Percentiles rank a stretch among this genome's conserved stretches.
phyloP scores from a whole-genome alignment of 73 alveolate species.

The Effrenium voratum region DNA sequence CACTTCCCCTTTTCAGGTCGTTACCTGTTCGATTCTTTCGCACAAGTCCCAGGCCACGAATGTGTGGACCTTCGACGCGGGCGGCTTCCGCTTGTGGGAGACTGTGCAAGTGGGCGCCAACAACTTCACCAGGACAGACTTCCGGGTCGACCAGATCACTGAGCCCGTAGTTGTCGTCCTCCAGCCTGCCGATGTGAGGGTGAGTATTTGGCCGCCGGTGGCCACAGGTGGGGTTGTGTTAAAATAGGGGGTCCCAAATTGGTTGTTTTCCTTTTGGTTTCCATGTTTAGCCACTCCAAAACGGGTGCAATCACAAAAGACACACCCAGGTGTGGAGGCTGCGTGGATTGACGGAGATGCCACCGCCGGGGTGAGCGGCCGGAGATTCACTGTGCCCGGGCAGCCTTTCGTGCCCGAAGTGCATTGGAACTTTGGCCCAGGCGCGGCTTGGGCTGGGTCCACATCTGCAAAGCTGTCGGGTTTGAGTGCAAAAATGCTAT shows the following conservation, averaged over 20 bases:
- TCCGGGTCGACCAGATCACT: neutral
- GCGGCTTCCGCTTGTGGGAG: neutral
- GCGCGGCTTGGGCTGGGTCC: too few relatives aligned
- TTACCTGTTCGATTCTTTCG: too few relatives aligned
- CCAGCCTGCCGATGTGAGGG: neutral
- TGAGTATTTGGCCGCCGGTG: constrained; percentile 4
- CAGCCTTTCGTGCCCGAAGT: neutral
- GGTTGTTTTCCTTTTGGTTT: too few relatives aligned
- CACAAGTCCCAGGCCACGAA: too few relatives aligned
- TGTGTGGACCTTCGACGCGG: neutral
- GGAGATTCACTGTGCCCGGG: constrained; percentile 13
- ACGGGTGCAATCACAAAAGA: too few relatives aligned
- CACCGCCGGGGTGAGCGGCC: neutral
- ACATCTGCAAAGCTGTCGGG: too few relatives aligned
- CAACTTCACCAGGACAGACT: neutral
- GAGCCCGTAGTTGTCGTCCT: neutral
- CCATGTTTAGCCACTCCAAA: too few relatives aligned
- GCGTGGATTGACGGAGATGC: neutral
- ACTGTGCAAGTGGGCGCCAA: neutral
- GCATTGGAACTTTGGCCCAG: neutral
- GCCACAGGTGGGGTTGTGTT: neutral
- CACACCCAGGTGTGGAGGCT: too few relatives aligned
- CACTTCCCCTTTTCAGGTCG: too few relatives aligned
- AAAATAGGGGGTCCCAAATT: too few relatives aligned
- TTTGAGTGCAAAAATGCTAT: too few relatives aligned